Evolutionary conservation across 2,329 filamentous ascomycete species (phyloP), one percentile per base, ranked within the genome.

Genomic region (Orbilia ellipsospora): DNA sequence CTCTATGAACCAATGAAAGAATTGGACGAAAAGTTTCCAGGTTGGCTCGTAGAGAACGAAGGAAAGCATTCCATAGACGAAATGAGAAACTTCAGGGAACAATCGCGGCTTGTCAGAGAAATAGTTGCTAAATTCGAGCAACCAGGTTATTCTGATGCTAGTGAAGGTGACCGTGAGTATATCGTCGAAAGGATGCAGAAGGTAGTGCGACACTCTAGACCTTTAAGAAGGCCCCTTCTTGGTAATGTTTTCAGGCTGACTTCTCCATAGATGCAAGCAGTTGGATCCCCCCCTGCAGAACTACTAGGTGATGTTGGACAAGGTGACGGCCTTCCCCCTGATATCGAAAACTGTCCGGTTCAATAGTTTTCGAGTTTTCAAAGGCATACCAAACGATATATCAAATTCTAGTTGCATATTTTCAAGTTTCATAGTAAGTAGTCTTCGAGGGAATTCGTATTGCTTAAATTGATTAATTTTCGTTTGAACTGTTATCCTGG

Each of bases 1-100:
- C 84, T 99, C 60, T 98, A 98, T 82, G 94, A 99, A 84, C 95
- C 95, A 1, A 97, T 99, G 93, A 97, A 97, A 85, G 95, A 99
- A 83, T 85, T 99, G 56, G 85, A 96, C 82, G 90, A 92, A 63
- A 98, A 97, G 83, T 99, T 95, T 81, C 94, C 94, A 0, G 89
- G 84, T 1, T 99, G 95, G 94, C 86, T 99, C 82, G 87, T 88
- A 80, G 90, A 92, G 83, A 94, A 97, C 82, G 85, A 86, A 79
- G 87, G 84, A 48, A 88, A 85, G 23, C 89, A 89, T 61, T 83
- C 89, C 1, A 83, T 87, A 61, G 92, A 91, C 57, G 94, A 98
- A 80, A 82, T 93, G 81, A 88, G 89, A 81, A 86, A 93, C 72
- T 98, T 96, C 81, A 86, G 92, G 82, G 88, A 91, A 82, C 95